Conservation (phyloP, 805 yeast species). For the Kodamaea hsintzibuensis region DNA sequence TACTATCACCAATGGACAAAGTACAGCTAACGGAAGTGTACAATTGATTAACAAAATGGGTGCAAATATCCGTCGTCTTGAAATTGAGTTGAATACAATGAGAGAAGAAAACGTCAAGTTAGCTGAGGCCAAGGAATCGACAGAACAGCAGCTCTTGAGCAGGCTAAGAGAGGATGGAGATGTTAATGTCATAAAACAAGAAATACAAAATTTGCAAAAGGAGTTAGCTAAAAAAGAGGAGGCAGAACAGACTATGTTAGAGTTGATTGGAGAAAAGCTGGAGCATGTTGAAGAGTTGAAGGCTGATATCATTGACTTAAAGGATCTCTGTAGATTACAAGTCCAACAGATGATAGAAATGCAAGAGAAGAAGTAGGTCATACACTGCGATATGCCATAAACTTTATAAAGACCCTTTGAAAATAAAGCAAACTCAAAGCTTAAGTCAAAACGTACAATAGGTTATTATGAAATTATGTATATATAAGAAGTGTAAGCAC, state of each 20-base stretch:
- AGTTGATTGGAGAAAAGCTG: conserved; percentile 80
- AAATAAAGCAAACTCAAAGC: too few relatives aligned
- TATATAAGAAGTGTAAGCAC: too few relatives aligned
- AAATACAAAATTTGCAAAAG: conserved; percentile 24
- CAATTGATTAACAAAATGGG: conserved; percentile 77
- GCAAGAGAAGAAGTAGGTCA: conserved; percentile 4
- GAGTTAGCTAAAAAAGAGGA: conserved; percentile 37
- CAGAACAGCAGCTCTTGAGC: conserved; percentile 66
- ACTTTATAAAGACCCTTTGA: too few relatives aligned
- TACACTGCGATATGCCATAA: not conserved
- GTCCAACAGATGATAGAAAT: conserved; percentile 74
- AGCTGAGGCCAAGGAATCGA: conserved; percentile 57
- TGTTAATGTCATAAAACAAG: conserved; percentile 28
- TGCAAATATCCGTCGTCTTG: conserved; percentile 73
- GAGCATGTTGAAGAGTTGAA: conserved; percentile 82
- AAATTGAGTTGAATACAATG: conserved; percentile 68
- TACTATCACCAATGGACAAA: conserved; percentile 2
- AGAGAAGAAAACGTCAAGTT: conserved; percentile 62
- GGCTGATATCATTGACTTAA: conserved; percentile 88
- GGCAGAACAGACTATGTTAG: conserved; percentile 59
- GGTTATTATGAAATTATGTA: too few relatives aligned
- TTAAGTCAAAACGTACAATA: too few relatives aligned
- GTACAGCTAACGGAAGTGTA: conserved; percentile 29
- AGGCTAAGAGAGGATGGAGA: conserved; percentile 28
- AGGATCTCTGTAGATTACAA: conserved; percentile 79